Conservation (phyloP, 2,329 filamentous ascomycete species). For the Trichophyton verrucosum region DNA sequence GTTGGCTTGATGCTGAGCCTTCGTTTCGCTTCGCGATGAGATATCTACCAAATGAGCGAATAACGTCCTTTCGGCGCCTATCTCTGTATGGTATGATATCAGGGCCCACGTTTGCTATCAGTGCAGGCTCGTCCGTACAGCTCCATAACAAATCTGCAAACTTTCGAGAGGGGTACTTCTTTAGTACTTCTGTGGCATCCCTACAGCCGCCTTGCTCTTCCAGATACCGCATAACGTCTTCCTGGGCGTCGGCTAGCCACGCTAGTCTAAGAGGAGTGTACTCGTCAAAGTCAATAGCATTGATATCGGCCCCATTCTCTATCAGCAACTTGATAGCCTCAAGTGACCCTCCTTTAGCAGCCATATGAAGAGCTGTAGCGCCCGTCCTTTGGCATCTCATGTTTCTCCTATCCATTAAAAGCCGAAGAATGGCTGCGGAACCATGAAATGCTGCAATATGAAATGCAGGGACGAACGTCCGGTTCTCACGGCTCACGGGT, state of each 20-base stretch:
- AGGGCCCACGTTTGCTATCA: not conserved
- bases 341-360: not conserved
- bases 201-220: not conserved
- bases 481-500: not conserved
- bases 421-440: not conserved
- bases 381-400: not conserved
- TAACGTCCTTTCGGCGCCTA: not conserved
- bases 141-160: not conserved
- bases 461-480: not conserved
- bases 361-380: not conserved
- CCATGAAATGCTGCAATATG: not conserved
- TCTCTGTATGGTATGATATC: not conserved
- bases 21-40: not conserved
- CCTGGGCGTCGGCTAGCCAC: not conserved
- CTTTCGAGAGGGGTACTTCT: not conserved
- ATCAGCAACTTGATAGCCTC: not conserved
- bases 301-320: not conserved
- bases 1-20: not conserved
- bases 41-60: not conserved
- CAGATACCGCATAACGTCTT: not conserved
- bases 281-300: not conserved
- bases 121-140: not conserved
- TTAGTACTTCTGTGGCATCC: not conserved
- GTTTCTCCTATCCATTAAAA: not conserved
- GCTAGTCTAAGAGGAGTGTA: not conserved